Base-by-base conservation (phyloP, 2,329 filamentous ascomycete genomes). In the Tolypocladium album region DNA sequence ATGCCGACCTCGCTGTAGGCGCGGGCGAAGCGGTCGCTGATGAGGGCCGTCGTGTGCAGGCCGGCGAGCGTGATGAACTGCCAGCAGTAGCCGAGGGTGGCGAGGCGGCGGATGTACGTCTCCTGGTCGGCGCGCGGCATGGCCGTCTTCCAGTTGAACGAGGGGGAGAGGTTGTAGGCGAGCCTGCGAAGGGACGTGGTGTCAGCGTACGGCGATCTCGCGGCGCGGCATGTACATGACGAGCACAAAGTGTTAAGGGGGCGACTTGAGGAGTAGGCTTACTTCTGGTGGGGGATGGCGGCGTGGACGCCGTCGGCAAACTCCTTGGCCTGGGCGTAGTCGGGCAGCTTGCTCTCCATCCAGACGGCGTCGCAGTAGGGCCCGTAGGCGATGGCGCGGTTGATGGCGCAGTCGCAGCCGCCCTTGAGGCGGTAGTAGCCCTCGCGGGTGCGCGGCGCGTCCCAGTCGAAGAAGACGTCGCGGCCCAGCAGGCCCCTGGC, bases 1-100 rank as follows among this genome's bases (percentile, higher is more conserved):
- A 99, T 99, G 60, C 93, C 93, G 62, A 88, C 79, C 73, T 85
- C 79, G 60, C 88, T 82, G 74, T 89, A 99, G 56, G 90, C 90
- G 72, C 86, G 84, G 62, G 91, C 87, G 77, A 99, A 99, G 64
- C 88, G 86, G 77, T 97, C 86, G 69, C 88, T 88, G 78, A 96
- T 95, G 58, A 99, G 85, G 43, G 93, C 94, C 4, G 91, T 97
- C 63, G 91, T 96, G 81, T 99, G 94, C 71, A 99, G 83, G 67
- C 94, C 94, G 6, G 93, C 94, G 55, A 99, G 85, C n/a, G 94
- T 99, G 80, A 99, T 99, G 82, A 99, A 99, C 77, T 99, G 94
- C 94, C 94, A 99, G 85, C 91, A 96, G 84, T 99, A 99, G 64
- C 94, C 94, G 56, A 99, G 84, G 64, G 79, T 71, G 62, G 87